Base-by-base conservation (phyloP, 352 stramenopile genomes). In the Globisporangium spinosum region DNA sequence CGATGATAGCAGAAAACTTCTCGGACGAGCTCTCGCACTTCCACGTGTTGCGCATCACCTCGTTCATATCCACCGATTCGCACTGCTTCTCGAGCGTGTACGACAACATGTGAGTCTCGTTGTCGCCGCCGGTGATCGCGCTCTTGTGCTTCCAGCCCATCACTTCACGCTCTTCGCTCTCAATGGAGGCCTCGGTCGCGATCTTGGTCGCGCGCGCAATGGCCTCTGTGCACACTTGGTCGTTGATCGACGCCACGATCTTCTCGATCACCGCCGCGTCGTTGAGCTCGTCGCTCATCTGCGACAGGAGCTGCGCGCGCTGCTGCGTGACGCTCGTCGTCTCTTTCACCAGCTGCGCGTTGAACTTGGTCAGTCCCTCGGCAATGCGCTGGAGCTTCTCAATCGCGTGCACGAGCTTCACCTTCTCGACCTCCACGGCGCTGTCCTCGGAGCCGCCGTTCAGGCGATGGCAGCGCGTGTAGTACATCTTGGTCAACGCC, bases 401-500 rank as follows among this genome's bases (percentile, higher is more conserved):
- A 40, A 89, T 71, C 47, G 73, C 75, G 29, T 83, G 77, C 65
- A 87, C 62, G 20, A 82, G 72, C 65, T 87, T 86, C 17, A 85
- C 65, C 49, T 82, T 83, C 60, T 72, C 70, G 32, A 86, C 77
- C 17, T 72, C 49, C 47, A 71, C 61, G 17, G 53, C 53, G 9
- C 49, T 64, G 47, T 62, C 65, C 15, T 76, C 69, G 0, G 62
- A 29, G n/a, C 43, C 70, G 10, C 53, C 65, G n/a, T 76, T 71
- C 45, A 70, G 53, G 22, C 81, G 79, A 63, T 85, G 79, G 62
- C 78, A 85, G 58, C 77, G 81, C 38, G 79, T 77, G 73, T 86
- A 90, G 77, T 90, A 90, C 65, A 88, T 81, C 58, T 76, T 80
- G 32, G 76, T 80, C 22, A 90, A 71, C 43, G 71, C 69, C n/a